Evolutionary conservation across 148 eudicot genomes (phyloP), one percentile per base, ranked within the genome.

Genomic region (Cornus controversa): DNA sequence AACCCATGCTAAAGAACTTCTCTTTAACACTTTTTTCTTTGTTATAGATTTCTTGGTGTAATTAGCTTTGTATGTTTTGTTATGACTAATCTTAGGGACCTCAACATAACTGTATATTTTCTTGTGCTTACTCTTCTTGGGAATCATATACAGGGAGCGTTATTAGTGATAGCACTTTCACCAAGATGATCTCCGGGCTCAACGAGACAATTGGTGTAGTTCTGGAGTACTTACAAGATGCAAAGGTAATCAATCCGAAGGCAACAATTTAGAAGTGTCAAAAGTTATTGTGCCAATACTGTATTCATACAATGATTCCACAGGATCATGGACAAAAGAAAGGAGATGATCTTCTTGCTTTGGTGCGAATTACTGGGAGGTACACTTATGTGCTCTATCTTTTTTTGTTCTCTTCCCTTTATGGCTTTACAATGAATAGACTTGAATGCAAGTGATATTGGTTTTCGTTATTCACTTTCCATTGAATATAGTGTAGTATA

Each of bases 301-400:
- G 45, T 40, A 57, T 28, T 79, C 28, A 50, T 63, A 54, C 25
- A 1, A 22, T 72, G 66, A 25, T 72, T 84, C 68, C 75, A 67
- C 84, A 94, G 98, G 99, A 89, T 27, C 97, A 91, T 80, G 92
- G 91, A 22, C 91, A 87, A 66, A 87, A 80, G 26, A 93, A 89
- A 82, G 99, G 99, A 73, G 90, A 91, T 80, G 96, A 93, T 86
- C 93, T 95, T 81, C 91, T 95, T 77, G 99, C 96, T 75, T 91
- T 87, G 66, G 94, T 93, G 54, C 88, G 99, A 62, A 42, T 95
- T 74, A 88, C 87, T 81, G 97, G 97, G 76, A 95, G 99, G 98
- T 92, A 81, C 70, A 18, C 54, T 69, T 78, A 27, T 54, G 76
- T 75, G 34, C 66, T 69, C 60, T 71, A 40, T 40, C 7, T 40